These are phyloP conservation scores for Penicillium aurantiogriseum DNA, from an alignment of 2,329 filamentous ascomycete genomes.

Conservation along the genomic window DNA sequence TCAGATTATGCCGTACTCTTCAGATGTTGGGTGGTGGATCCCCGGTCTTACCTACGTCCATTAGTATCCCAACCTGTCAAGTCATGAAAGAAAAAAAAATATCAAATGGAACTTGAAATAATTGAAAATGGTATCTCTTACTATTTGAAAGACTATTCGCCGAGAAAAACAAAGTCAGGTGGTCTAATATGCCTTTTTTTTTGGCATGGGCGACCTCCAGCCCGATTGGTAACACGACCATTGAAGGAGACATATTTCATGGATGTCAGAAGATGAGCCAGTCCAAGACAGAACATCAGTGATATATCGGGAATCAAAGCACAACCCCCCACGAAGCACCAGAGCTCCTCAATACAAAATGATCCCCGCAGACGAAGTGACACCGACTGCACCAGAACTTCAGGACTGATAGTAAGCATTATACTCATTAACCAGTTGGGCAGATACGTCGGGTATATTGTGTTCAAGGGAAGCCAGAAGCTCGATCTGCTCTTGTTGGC, in stretches of 20 bases:
- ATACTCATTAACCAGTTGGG: slow-evolving; percentile 40
- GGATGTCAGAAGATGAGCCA: slow-evolving; percentile 11
- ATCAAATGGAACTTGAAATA: background rate
- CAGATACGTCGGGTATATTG: slow-evolving; percentile 50
- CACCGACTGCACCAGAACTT: background rate
- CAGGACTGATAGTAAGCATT: slow-evolving; percentile 44
- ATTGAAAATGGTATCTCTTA: background rate
- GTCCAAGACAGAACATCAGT: slow-evolving; percentile 6
- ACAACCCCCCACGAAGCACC: background rate
- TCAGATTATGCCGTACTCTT: background rate
- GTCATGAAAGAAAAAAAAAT: background rate
- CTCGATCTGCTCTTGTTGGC: slow-evolving; percentile 77
- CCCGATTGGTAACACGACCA: slow-evolving; percentile 7
- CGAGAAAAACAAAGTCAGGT: background rate
- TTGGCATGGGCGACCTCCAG: background rate
- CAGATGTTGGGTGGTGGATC: background rate
- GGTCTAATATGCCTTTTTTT: background rate
- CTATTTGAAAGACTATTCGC: background rate
- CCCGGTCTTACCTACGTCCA: background rate
- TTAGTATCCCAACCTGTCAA: background rate
- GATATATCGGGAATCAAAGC: background rate
- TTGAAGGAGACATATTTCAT: background rate
- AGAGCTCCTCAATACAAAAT: background rate
- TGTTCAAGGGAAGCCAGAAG: slow-evolving; percentile 74
- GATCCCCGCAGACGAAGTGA: background rate